Evolutionary conservation across 345 rosid genomes (phyloP).

Genomic region (Citrus sinensis): DNA sequence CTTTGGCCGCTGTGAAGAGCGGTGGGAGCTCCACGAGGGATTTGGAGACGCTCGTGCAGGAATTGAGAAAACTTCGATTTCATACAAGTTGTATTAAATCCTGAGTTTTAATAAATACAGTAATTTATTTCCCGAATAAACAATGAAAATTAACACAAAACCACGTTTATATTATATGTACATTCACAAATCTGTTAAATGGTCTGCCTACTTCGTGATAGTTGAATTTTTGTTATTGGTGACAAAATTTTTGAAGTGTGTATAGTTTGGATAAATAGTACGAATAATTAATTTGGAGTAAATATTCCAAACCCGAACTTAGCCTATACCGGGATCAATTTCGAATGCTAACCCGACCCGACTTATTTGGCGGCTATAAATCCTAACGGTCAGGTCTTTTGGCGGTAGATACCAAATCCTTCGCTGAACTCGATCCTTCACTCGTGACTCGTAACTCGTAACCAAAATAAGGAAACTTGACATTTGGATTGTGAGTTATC

Average conservation of each 20-base stretch:
- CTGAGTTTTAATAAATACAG: too few relatives aligned
- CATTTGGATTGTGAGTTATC: neutral
- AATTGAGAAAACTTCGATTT: conserved; percentile 17
- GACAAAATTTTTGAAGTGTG: too few relatives aligned
- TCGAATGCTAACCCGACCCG: conserved; percentile 2
- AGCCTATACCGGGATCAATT: neutral
- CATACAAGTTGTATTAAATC: neutral
- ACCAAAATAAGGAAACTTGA: neutral
- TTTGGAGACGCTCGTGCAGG: conserved; percentile 32
- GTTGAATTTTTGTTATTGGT: too few relatives aligned
- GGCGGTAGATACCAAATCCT: conserved; percentile 21
- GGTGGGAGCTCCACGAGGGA: conserved; percentile 45
- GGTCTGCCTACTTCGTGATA: too few relatives aligned
- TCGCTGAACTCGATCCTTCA: neutral
- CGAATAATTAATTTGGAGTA: neutral
- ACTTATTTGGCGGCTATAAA: neutral
- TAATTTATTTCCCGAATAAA: too few relatives aligned
- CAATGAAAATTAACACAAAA: too few relatives aligned
- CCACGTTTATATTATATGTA: too few relatives aligned
- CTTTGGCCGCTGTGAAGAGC: conserved; percentile 32
- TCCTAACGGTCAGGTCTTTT: conserved; percentile 24
- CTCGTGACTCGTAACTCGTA: neutral
- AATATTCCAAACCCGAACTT: neutral
- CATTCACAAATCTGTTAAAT: too few relatives aligned
- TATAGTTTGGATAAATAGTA: too few relatives aligned